These are phyloP conservation scores for Aspergillus sp. DNA, from an alignment of 2,329 filamentous ascomycete genomes.

Conservation along the genomic window DNA sequence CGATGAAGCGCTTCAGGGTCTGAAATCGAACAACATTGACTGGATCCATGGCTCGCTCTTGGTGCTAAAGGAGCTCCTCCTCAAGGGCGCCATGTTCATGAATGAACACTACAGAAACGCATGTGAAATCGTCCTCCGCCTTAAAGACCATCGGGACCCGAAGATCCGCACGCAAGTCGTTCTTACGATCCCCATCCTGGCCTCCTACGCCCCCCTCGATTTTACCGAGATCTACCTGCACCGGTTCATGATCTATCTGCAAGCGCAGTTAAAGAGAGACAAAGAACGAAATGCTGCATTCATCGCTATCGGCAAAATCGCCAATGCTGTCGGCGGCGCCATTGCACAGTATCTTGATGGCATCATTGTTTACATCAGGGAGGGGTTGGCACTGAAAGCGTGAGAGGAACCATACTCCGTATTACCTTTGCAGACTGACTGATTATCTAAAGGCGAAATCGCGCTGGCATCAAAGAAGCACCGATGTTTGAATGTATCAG, in stretches of 20 bases:
- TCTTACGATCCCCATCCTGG: constrained; percentile 84
- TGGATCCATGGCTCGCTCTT: constrained; percentile 91
- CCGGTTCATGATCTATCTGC: constrained; percentile 95
- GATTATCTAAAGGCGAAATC: constrained; percentile 51
- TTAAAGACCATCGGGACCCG: constrained; percentile 88
- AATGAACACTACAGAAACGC: constrained; percentile 88
- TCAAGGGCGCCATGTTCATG: constrained; percentile 99
- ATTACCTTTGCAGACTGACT: constrained; percentile 17
- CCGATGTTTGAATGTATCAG: constrained; percentile 98
- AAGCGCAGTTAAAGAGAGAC: constrained; percentile 89
- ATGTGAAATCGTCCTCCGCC: constrained; percentile 87
- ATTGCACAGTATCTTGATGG: constrained; percentile 95
- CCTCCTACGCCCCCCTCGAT: constrained; percentile 86
- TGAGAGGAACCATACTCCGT: constrained; percentile 28
- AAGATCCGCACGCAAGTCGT: constrained; percentile 89
- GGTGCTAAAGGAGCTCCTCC: constrained; percentile 85
- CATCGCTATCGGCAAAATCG: constrained; percentile 91
- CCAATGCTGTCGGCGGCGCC: constrained; percentile 90
- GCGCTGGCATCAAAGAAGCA: constrained; percentile 57
- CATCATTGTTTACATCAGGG: constrained; percentile 88
- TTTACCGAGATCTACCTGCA: constrained; percentile 87
- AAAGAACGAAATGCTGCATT: constrained; percentile 94
- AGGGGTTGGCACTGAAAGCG: constrained; percentile 81
- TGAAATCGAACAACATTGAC: constrained; percentile 79
- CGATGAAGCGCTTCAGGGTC: constrained; percentile 75